Evolutionary conservation across 805 yeast genomes (phyloP), one percentile per base, ranked within the genome.

Genomic region (Millerago galiae): DNA sequence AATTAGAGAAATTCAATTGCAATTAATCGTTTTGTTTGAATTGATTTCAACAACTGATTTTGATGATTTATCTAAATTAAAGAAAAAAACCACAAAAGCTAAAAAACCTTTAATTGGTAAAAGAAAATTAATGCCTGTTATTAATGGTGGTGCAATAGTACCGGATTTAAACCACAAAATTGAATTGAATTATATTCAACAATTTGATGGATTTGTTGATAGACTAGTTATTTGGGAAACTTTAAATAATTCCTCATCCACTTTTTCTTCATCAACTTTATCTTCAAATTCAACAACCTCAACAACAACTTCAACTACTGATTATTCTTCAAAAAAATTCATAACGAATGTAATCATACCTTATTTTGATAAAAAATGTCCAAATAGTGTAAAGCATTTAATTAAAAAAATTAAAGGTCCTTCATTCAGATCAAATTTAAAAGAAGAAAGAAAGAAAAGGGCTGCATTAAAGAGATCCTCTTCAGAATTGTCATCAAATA

Each of bases 1-100:
- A 47, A 62, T 73, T 2, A 60, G 82, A 29, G 83, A 78, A 48
- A 72, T 79, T 1, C 81, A 77, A 47, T 53, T 79, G 27, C 83
- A 79, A 51, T 61, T 76, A 0, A 49, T 79, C 2, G 46, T 76
- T 1, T 47, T 74, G 2, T 49, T 78, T 33, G 83, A 79, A 48
- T 42, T 75, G 4, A 55, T 77, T 3, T 48, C 56, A 17, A 37
- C 61, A 10, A 54, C 63, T 43, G 57, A 55, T 5, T 46, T 67
- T 8, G 70, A 69, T 41, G 73, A 63, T 54, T 54, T 45, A 21
- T 59, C 48, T 15, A 68, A 61, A 52, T 59, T 67, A 51, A 60
- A 42, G 32, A 43, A 37, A 33, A 37, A 30, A 17, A 34, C 37
- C 24, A 49, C 40, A 38, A 9, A 25, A 8, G 43, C 46, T 16